Base-by-base conservation (phyloP, 495 filamentous ascomycete genomes). In the Penicillium verhagenii region DNA sequence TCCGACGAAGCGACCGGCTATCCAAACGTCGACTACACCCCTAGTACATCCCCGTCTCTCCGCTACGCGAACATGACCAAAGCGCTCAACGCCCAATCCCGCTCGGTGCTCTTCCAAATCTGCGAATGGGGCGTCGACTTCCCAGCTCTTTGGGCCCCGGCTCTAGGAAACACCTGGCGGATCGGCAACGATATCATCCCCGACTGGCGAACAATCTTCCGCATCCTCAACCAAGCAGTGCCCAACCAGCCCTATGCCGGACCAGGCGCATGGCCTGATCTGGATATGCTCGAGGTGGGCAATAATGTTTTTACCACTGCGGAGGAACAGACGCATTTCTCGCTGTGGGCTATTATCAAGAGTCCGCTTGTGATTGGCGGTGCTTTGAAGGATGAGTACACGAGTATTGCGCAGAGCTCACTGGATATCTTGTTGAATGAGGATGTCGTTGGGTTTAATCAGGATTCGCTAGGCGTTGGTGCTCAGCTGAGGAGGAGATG, bases 321-420 rank as follows among this genome's bases (percentile, higher is more conserved):
- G 0, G 74, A 82, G 55, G 74, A 80, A 23, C 69, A 74, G 35
- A 75, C 78, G 0, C 82, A 85, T 61, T 83, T 85, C 53, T 74
- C 74, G 1, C 60, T 85, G 40, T 85, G 82, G 82, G 79, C 78
- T 40, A 79, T 82, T 24, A 60, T 78, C 50, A 85, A 84, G 61
- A 80, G 76, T 13, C 79, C 81, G 0, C 67, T 85, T 6, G 65
- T 77, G 19, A 80, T 86, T 33, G 79, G 80, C 1, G 79, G 68
- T 1, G 73, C 74, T 24, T 62, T 81, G 53, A 74, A 66, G 24
- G 67, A 70, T 48, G 61, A 58, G 0, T 21, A 26, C 11, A 66
- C 60, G 3, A 52, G 63, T 1, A 72, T 82, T 9, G 47, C 50
- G 16, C 51, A 56, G 7, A 60, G 50, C 1, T 72, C 72, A 1